A percentile compares a stretch with the other conserved stretches of the same genome.
These are phyloP conservation scores for Arachis monticola DNA, from an alignment of 331 rosid species.

Conservation along the genomic window DNA sequence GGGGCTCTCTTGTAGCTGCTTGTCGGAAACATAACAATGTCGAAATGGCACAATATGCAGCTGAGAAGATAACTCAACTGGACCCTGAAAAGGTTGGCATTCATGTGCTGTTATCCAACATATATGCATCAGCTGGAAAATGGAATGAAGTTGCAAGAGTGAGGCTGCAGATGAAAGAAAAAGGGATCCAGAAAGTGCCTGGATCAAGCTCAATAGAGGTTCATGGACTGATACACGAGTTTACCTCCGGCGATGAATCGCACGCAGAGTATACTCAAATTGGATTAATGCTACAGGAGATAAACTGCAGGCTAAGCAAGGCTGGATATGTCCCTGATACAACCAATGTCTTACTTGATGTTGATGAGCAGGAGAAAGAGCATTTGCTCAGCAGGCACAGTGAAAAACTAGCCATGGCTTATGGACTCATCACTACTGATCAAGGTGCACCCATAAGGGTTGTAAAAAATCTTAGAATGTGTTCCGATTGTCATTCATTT, in stretches of 20 bases:
- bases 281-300: slow-evolving; percentile 65
- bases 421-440: slow-evolving; percentile 63
- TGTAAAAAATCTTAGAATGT: slow-evolving; percentile 73
- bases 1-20: slow-evolving; percentile 83
- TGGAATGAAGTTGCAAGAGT: slow-evolving; percentile 88
- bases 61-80: slow-evolving; percentile 54
- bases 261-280: slow-evolving; percentile 49
- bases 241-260: slow-evolving; percentile 68
- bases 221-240: slow-evolving; percentile 70
- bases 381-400: slow-evolving; percentile 70
- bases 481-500: slow-evolving; percentile 79
- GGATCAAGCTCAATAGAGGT: slow-evolving; percentile 76
- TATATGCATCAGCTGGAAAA: slow-evolving; percentile 76
- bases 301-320: slow-evolving; percentile 53
- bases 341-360: slow-evolving; percentile 72
- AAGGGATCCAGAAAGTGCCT: slow-evolving; percentile 64
- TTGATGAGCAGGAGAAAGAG: slow-evolving; percentile 69
- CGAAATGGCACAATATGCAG: slow-evolving; percentile 68
- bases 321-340: slow-evolving; percentile 77
- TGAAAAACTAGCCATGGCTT: slow-evolving; percentile 84
- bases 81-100: slow-evolving; percentile 60
- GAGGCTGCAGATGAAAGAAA: slow-evolving; percentile 73
- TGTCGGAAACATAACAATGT: slow-evolving; percentile 69
- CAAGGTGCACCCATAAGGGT: slow-evolving; percentile 59
- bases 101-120: slow-evolving; percentile 74